Evolutionary conservation across 1,284 basidiomycete genomes (phyloP).

Genomic region (Golubevia sp.): DNA sequence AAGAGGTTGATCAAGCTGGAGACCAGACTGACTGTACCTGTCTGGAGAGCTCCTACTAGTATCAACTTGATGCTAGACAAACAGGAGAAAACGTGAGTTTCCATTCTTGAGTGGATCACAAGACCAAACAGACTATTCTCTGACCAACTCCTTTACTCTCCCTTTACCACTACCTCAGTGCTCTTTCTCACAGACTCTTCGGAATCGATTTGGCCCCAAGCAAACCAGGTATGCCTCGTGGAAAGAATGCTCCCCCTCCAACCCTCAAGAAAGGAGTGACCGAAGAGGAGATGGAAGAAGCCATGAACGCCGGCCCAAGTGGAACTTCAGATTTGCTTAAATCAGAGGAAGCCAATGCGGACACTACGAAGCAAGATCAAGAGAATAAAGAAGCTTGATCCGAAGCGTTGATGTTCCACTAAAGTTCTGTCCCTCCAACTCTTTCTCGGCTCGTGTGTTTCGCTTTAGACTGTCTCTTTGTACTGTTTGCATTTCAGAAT

Average conservation of each 20-base stretch:
- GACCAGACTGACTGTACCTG: conserved; percentile 36
- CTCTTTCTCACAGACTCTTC: conserved; percentile 50
- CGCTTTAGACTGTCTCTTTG: too few species aligned
- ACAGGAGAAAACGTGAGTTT: conserved; percentile 53
- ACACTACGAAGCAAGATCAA: conserved; percentile 16
- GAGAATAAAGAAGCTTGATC: too few species aligned
- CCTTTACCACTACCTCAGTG: conserved; percentile 13
- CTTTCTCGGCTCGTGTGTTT: too few species aligned
- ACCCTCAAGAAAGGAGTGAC: conserved; percentile 11
- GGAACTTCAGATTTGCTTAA: too few species aligned
- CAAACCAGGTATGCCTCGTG: conserved; percentile 47
- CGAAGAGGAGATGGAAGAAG: conserved; percentile 16
- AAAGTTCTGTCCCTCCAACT: too few species aligned
- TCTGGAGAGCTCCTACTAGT: conserved; percentile 54
- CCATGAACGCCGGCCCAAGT: background rate
- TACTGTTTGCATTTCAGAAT: conserved; percentile 17
- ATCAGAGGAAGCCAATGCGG: too few species aligned
- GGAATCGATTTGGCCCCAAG: conserved; percentile 42
- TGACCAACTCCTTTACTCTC: conserved; percentile 1
- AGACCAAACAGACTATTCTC: background rate
- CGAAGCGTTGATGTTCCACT: too few species aligned
- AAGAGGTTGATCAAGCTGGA: conserved; percentile 39
- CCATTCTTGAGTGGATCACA: background rate
- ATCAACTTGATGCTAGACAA: conserved; percentile 60
- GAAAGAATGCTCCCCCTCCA: background rate